Conservation (phyloP, 2,329 filamentous ascomycete species). For the Botrytis tulipae region DNA sequence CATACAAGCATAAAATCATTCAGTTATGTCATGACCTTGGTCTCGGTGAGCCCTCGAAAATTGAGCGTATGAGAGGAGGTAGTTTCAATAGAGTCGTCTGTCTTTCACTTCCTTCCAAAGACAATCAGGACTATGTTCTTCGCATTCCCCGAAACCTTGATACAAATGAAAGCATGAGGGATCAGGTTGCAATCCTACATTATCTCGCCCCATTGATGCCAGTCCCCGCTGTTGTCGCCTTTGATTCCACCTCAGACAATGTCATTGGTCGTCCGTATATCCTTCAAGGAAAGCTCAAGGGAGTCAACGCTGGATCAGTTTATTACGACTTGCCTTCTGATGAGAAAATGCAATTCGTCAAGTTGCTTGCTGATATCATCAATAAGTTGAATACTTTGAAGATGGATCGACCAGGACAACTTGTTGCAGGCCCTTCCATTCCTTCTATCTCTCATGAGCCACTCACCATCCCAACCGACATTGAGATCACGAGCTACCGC, state of each 20-base stretch:
- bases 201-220: conserved; percentile 21
- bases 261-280: conserved; percentile 23
- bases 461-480: background rate
- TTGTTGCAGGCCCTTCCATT: conserved; percentile 9
- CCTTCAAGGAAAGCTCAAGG: conserved; percentile 25
- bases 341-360: conserved; percentile 26
- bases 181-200: conserved; percentile 24
- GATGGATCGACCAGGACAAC: conserved; percentile 17
- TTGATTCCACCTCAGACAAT: conserved; percentile 27
- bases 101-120: conserved; percentile 6
- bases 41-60: conserved; percentile 18
- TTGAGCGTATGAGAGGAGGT: conserved; percentile 28
- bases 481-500: background rate
- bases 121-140: conserved; percentile 23
- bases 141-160: conserved; percentile 22
- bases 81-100: conserved; percentile 27
- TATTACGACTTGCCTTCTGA: conserved; percentile 21
- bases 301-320: conserved; percentile 3
- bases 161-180: conserved; percentile 15
- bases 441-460: background rate
- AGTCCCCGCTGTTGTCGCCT: conserved; percentile 21
- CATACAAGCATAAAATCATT: conserved; percentile 23
- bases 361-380: conserved; percentile 20
- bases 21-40: conserved; percentile 28
- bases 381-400: conserved; percentile 20